Base-by-base conservation (phyloP, 345 rosid genomes). In the Luvunga scandens region DNA sequence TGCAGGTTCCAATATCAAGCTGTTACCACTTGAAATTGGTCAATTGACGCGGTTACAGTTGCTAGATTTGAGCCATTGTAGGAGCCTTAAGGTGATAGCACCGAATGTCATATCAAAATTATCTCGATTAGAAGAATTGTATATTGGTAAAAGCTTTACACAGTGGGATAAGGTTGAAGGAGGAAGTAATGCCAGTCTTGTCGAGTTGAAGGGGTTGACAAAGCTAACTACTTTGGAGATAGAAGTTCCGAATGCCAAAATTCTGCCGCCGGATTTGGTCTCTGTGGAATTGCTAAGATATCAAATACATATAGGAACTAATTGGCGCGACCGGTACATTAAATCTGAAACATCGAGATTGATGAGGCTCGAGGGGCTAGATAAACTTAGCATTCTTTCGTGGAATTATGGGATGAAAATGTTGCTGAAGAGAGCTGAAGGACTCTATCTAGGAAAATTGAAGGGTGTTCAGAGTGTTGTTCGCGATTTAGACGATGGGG, bases 361-460 rank as follows among this genome's bases (percentile, higher is more conserved):
- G 2, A 25, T 77, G 79, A 68, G 36, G 42, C 68, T 84, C 22
- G 25, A 65, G 38, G n/a, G 67, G 57, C n/a, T 75, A 6, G 31
- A 79, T 25, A 38, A 21, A 0, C 0, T 34, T 34, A 1, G 42
- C 10, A 34, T 22, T 28, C 24, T 25, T 0, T 12, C 38, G 60
- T 48, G 70, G 16, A 45, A 45, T 13, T 0, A 33, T 5, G 59
- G 65, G 34, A 56, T 72, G 1, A 60, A 38, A 28, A 4, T n/a
- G 19, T 12, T 75, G 56, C n/a, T 84, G 75, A 68, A 67, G 64
- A 62, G 33, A 56, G 57, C 78, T 55, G 80, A 78, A 48, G 13
- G 76, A 33, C 28, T 84, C 28, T 7, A 33, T 64, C 72, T 84
- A 9, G 39, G 9, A 21, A 56, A 21, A 4, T 9, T 71, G 19